Conservation (phyloP, 2,329 filamentous ascomycete genomes). For the Decorospora gaudefroyi region DNA sequence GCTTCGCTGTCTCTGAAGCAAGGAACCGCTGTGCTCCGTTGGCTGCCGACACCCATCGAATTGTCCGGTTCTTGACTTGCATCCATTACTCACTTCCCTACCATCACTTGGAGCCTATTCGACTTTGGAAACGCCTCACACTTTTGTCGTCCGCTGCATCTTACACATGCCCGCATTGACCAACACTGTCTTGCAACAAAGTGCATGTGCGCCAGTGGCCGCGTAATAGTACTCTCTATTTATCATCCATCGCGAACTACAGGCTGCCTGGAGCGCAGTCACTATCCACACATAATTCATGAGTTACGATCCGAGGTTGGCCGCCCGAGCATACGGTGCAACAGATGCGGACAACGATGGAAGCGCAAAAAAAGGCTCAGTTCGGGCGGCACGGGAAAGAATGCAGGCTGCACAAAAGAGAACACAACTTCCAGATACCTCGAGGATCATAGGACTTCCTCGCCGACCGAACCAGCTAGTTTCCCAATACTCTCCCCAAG, state of each 20-base stretch:
- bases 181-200: slow-evolving; percentile 15
- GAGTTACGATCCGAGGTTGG: slow-evolving; percentile 45
- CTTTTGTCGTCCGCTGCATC: slow-evolving; percentile 10
- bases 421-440: slow-evolving; percentile 38
- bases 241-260: slow-evolving; percentile 5
- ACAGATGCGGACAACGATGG: slow-evolving; percentile 30
- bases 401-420: slow-evolving; percentile 38
- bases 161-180: slow-evolving; percentile 24
- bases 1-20: slow-evolving; percentile 26
- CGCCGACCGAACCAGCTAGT: slow-evolving; percentile 43
- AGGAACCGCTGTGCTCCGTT: slow-evolving; percentile 35
- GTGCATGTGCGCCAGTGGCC: slow-evolving; percentile 18
- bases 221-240: slow-evolving; percentile 8
- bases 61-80: slow-evolving; percentile 24
- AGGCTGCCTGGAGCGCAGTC: slow-evolving; percentile 8
- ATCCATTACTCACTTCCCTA: slow-evolving; percentile 12
- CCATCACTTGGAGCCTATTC: too few species aligned
- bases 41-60: slow-evolving; percentile 22
- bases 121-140: too few species aligned
- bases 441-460: slow-evolving; percentile 44
- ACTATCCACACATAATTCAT: slow-evolving; percentile 33
- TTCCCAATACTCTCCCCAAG: slow-evolving; percentile 32
- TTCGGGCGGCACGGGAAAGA: slow-evolving; percentile 45
- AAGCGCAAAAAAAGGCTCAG: slow-evolving; percentile 41
- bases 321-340: slow-evolving; percentile 40